A percentile compares a stretch with the other conserved stretches of the same genome.
These are phyloP conservation scores for Pleurotus giganteus DNA, from an alignment of 768 basidiomycete genomes.

Conservation along the genomic window DNA sequence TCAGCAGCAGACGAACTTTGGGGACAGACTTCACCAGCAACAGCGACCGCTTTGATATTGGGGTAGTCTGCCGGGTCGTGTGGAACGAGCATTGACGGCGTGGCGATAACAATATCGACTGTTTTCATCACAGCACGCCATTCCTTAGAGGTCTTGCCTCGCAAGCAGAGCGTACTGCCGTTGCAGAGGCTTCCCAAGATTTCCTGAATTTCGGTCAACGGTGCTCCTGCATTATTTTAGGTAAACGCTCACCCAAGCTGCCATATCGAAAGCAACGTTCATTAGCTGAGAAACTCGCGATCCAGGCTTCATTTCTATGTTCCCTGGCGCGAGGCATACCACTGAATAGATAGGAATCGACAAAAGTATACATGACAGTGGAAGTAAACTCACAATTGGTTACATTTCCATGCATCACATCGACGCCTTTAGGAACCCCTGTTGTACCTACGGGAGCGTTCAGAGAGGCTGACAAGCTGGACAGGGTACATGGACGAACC, in stretches of 20 bases:
- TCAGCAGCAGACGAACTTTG: constrained; percentile 31
- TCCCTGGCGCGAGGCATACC: constrained; percentile 43
- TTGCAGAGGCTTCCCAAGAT: constrained; percentile 50
- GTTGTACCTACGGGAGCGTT: constrained; percentile 40
- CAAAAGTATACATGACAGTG: neutral
- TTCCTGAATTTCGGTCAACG: constrained; percentile 34
- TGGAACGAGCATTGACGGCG: constrained; percentile 46
- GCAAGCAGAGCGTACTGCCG: constrained; percentile 50
- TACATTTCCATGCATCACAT: constrained; percentile 59
- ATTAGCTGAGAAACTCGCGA: constrained; percentile 56
- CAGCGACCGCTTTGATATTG: constrained; percentile 50
- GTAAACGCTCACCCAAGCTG: constrained; percentile 43
- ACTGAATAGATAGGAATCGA: constrained; percentile 23
- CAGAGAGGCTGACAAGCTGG: neutral
- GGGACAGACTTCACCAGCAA: constrained; percentile 58
- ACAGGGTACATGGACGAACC: constrained; percentile 34
- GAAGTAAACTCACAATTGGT: constrained; percentile 44
- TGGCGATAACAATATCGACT: constrained; percentile 52
- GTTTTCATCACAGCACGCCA: constrained; percentile 49
- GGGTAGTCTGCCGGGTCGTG: constrained; percentile 54
- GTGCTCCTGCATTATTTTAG: constrained; percentile 25
- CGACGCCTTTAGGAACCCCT: constrained; percentile 58
- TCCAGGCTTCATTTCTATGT: constrained; percentile 56
- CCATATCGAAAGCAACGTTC: constrained; percentile 69
- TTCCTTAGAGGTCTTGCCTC: constrained; percentile 48